Conservation (phyloP, 2,329 filamentous ascomycete genomes). For the Aspergillus hiratsukae region DNA sequence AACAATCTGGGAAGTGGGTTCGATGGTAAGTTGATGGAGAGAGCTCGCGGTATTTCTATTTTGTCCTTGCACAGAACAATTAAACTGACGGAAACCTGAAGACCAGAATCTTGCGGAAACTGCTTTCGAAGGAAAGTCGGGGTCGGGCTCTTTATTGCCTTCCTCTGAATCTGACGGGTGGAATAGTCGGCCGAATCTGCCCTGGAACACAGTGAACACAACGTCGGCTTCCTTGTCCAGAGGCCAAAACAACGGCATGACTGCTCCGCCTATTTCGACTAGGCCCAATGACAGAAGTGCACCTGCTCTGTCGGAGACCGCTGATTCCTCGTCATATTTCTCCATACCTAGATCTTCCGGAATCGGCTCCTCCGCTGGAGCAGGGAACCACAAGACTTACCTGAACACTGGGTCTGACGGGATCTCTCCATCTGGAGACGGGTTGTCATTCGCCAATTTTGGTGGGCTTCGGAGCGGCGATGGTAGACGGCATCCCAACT, state of each 20-base stretch:
- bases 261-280: constrained; percentile 56
- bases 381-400: constrained; percentile 28
- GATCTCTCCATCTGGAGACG: constrained; percentile 33
- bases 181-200: constrained; percentile 47
- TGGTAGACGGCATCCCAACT: constrained; percentile 28
- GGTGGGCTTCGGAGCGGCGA: constrained; percentile 32
- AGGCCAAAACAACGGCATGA: constrained; percentile 44
- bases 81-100: constrained; percentile 7
- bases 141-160: constrained; percentile 64
- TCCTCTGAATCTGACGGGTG: constrained; percentile 66
- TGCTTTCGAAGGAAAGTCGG: constrained; percentile 54
- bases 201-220: constrained; percentile 56
- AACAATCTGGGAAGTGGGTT: constrained; percentile 43
- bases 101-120: constrained; percentile 26
- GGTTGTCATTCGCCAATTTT: constrained; percentile 27
- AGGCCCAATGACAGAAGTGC: constrained; percentile 46
- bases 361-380: constrained; percentile 33
- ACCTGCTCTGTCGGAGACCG: constrained; percentile 38
- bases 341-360: constrained; percentile 41
- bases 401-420: constrained; percentile 29
- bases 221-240: constrained; percentile 42
- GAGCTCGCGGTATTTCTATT: constrained; percentile 5
- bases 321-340: constrained; percentile 46
- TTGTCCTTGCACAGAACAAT: neutral
- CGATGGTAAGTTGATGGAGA: constrained; percentile 30